Evolutionary conservation across 495 filamentous ascomycete genomes (phyloP).

Genomic region (Sordaria brevicollis): DNA sequence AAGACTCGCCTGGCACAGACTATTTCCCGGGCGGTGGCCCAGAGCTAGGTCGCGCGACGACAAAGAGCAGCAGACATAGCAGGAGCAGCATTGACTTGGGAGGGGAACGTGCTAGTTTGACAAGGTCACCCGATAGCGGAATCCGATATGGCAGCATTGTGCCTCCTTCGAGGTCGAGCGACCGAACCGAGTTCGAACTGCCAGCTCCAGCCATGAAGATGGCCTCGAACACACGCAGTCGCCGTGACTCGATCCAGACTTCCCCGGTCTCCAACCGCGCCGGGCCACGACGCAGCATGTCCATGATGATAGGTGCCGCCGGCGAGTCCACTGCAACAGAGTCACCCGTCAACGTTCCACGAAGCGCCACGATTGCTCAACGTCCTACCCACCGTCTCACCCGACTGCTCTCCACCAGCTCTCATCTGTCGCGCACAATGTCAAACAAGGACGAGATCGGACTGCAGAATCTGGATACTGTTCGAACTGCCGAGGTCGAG

Average conservation of each 20-base stretch:
- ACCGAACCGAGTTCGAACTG: constrained; percentile 43
- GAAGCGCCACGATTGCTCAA: constrained; percentile 1
- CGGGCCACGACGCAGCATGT: constrained; percentile 13
- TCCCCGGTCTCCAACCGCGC: constrained; percentile 6
- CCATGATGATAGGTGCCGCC: constrained; percentile 10
- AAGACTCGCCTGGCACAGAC: background rate
- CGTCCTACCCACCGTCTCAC: constrained; percentile 13
- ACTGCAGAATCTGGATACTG: constrained; percentile 33
- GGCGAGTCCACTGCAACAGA: constrained; percentile 1
- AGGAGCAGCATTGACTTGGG: background rate
- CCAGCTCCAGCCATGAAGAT: constrained; percentile 63
- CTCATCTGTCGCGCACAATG: constrained; percentile 7
- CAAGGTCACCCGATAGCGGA: constrained; percentile 19
- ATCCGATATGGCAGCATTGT: constrained; percentile 67
- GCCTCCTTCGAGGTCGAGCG: constrained; percentile 42
- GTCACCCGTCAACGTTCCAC: constrained; percentile 4
- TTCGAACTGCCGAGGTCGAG: constrained; percentile 52
- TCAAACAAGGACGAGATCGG: constrained; percentile 16
- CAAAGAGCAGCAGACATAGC: background rate
- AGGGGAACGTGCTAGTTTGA: constrained; percentile 27
- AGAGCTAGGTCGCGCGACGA: background rate
- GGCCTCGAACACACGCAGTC: constrained; percentile 31
- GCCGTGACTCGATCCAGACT: background rate
- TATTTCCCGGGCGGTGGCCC: background rate
- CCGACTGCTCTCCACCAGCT: constrained; percentile 20